Evolutionary conservation across 2,329 filamentous ascomycete genomes (phyloP).

Genomic region (Hymenoscyphus linearis): DNA sequence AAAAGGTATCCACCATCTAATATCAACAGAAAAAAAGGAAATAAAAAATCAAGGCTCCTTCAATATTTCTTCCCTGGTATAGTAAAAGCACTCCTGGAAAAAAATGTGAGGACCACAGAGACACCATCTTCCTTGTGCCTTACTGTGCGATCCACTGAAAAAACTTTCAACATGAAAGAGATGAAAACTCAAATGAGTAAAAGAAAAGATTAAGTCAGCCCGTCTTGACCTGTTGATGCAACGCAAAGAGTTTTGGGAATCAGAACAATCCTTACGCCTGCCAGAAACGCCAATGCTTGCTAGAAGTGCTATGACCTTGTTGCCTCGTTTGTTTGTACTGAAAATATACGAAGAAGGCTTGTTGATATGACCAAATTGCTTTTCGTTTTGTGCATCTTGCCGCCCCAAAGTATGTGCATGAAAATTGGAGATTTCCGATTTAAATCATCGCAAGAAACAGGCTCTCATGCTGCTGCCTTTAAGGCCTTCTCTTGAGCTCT

Average conservation of each 20-base stretch:
- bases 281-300: constrained; percentile 11
- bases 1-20: background rate
- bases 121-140: background rate
- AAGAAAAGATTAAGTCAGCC: constrained; percentile 2
- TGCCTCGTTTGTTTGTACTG: background rate
- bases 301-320: constrained; percentile 3
- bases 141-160: background rate
- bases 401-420: constrained; percentile 11
- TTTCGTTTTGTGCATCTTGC: constrained; percentile 12
- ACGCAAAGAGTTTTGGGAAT: background rate
- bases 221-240: background rate
- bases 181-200: background rate
- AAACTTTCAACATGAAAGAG: constrained; percentile 6
- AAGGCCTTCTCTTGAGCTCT: constrained; percentile 78
- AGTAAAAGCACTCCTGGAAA: background rate
- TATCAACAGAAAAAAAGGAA: background rate
- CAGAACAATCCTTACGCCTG: constrained; percentile 5
- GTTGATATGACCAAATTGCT: constrained; percentile 2
- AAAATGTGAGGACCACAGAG: background rate
- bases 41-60: background rate
- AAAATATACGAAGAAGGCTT: constrained; percentile 2
- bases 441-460: background rate
- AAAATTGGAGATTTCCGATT: background rate
- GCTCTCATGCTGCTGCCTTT: constrained; percentile 41
- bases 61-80: background rate